Evolutionary conservation across 148 eudicot genomes (phyloP).

Genomic region (Camellia japonica): DNA sequence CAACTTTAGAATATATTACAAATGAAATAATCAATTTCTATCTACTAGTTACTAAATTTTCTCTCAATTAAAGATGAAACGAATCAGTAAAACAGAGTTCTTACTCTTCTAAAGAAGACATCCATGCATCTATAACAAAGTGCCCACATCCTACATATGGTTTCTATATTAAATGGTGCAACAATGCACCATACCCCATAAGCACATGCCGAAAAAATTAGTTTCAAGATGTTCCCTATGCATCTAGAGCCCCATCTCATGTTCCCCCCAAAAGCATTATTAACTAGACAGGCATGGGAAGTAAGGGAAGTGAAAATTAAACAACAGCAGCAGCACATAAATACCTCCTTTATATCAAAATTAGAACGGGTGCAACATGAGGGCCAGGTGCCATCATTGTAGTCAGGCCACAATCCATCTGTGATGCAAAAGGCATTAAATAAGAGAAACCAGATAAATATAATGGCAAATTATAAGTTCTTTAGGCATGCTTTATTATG

Average conservation of each 20-base stretch:
- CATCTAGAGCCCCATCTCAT: neutral
- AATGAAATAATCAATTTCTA: neutral
- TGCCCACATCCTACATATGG: neutral
- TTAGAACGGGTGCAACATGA: slow-evolving; percentile 63
- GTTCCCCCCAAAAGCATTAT: neutral
- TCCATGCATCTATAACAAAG: neutral
- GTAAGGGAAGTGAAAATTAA: neutral
- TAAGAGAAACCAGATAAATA: neutral
- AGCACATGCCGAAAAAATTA: neutral
- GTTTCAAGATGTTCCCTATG: neutral
- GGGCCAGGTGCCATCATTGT: slow-evolving; percentile 95
- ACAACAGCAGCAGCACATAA: neutral
- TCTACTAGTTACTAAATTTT: neutral
- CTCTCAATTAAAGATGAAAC: neutral
- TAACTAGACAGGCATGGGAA: slow-evolving; percentile 2
- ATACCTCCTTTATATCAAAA: slow-evolving; percentile 75
- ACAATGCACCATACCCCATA: neutral
- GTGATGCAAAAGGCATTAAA: slow-evolving; percentile 19
- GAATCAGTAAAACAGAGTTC: neutral
- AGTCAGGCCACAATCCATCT: slow-evolving; percentile 98
- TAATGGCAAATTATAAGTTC: neutral
- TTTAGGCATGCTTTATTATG: neutral
- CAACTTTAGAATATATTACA: neutral
- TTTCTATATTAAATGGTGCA: neutral
- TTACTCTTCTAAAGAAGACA: neutral